Percentiles rank a stretch among this genome's conserved stretches.
phyloP scores from a whole-genome alignment of 208 protist species.

The Trypanosoma cruzi region DNA sequence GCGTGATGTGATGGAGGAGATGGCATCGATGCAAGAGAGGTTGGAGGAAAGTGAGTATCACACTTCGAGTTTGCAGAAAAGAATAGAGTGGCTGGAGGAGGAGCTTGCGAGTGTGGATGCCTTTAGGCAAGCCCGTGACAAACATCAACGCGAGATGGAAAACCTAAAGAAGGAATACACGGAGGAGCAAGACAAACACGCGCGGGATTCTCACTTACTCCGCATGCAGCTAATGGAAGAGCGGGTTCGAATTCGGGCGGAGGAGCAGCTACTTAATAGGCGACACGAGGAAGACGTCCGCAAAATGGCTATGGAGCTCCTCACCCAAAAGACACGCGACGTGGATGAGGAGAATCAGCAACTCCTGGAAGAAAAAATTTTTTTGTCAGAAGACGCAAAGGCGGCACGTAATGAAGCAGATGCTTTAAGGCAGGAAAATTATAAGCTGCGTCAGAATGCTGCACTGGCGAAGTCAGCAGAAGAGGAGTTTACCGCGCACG shows the following conservation, averaged over 20 bases:
- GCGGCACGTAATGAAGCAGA: slow-evolving; percentile 14
- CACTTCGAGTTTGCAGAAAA: slow-evolving; percentile 50
- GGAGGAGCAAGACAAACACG: slow-evolving; percentile 32
- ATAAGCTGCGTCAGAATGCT: slow-evolving; percentile 40
- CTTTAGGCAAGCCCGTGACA: slow-evolving; percentile 56
- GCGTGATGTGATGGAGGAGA: slow-evolving; percentile 14
- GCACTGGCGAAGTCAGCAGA: slow-evolving; percentile 45
- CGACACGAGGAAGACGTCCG: slow-evolving; percentile 60
- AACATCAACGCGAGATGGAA: slow-evolving; percentile 50
- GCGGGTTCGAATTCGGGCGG: slow-evolving; percentile 61
- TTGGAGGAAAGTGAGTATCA: slow-evolving; percentile 39
- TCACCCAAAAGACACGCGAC: slow-evolving; percentile 62
- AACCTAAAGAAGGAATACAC: slow-evolving; percentile 33
- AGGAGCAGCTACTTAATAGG: slow-evolving; percentile 46
- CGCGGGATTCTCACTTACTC: slow-evolving; percentile 28
- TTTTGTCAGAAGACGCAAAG: slow-evolving; percentile 57
- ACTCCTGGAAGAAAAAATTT: slow-evolving; percentile 67
- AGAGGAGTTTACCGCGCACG: slow-evolving; percentile 45
- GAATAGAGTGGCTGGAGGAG: slow-evolving; percentile 51
- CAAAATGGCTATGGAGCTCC: slow-evolving; percentile 55
- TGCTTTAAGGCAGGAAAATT: slow-evolving; percentile 46
- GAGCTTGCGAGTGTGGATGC: slow-evolving; percentile 55
- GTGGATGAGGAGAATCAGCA: slow-evolving; percentile 74
- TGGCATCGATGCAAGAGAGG: slow-evolving; percentile 21
- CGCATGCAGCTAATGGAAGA: slow-evolving; percentile 78